These are phyloP conservation scores for Arthrobotrys entomopaga DNA, from an alignment of 2,329 filamentous ascomycete genomes.

Conservation along the genomic window DNA sequence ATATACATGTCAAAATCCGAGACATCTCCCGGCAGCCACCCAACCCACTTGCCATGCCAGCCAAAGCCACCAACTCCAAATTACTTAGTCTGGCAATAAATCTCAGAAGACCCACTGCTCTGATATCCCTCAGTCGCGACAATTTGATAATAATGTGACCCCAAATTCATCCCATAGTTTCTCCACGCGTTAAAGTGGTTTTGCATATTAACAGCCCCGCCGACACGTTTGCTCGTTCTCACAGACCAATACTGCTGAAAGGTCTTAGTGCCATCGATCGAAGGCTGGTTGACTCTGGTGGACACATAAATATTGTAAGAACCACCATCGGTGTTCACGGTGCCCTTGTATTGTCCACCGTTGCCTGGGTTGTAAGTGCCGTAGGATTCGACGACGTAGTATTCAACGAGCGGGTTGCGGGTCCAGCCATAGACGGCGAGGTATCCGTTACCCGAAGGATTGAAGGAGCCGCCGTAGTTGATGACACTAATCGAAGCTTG, in stretches of 20 bases:
- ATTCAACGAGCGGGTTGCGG: slow-evolving; percentile 62
- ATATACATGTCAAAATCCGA: too few relatives aligned
- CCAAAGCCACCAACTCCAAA: background rate
- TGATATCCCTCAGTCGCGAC: slow-evolving; percentile 68
- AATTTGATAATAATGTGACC: slow-evolving; percentile 66
- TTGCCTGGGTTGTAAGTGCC: slow-evolving; percentile 61
- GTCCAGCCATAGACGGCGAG: slow-evolving; percentile 64
- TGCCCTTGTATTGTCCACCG: slow-evolving; percentile 61
- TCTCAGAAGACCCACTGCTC: slow-evolving; percentile 66
- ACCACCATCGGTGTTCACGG: slow-evolving; percentile 62
- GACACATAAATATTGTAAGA: slow-evolving; percentile 63
- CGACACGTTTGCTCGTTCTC: slow-evolving; percentile 65
- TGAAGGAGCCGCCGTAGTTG: slow-evolving; percentile 62
- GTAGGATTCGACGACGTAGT: slow-evolving; percentile 64
- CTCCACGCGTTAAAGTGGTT: slow-evolving; percentile 69
- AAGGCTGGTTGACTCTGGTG: slow-evolving; percentile 64
- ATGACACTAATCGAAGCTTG: slow-evolving; percentile 55
- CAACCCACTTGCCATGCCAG: too few relatives aligned
- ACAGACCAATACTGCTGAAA: slow-evolving; percentile 69
- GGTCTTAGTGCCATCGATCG: slow-evolving; percentile 66
- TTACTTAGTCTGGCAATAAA: slow-evolving; percentile 51
- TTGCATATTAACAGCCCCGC: slow-evolving; percentile 66
- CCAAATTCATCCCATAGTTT: slow-evolving; percentile 65
- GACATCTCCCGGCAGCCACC: too few relatives aligned
- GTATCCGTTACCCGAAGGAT: slow-evolving; percentile 60